These are phyloP conservation scores for Neurospora sp. DNA, from an alignment of 2,329 filamentous ascomycete species.

Conservation along the genomic window DNA sequence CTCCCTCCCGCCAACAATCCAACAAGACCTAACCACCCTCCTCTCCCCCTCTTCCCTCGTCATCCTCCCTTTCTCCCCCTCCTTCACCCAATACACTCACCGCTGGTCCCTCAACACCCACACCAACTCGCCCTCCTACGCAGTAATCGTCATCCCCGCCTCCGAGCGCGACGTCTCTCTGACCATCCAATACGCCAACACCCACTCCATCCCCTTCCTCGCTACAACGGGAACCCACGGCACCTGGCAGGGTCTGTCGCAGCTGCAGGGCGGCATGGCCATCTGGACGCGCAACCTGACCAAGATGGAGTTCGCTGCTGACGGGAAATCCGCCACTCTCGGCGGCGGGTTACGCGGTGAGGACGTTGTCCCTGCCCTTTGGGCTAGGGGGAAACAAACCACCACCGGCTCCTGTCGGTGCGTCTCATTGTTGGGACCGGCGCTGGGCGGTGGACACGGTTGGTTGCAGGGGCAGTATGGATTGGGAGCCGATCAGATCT, in stretches of 20 bases:
- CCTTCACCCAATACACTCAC: background rate
- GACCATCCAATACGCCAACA: constrained; percentile 7
- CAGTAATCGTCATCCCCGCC: constrained; percentile 3
- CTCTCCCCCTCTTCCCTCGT: constrained; percentile 2
- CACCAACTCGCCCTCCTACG: constrained; percentile 1
- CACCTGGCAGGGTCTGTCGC: background rate
- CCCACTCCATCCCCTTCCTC: constrained; percentile 7
- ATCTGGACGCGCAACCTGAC: constrained; percentile 8
- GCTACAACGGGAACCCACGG: constrained; percentile 8
- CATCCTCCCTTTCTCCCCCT: constrained; percentile 1
- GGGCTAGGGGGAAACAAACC: constrained; percentile 3
- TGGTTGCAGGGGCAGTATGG: constrained; percentile 59
- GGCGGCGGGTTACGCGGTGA: background rate
- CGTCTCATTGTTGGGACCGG: background rate
- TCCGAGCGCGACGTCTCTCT: constrained; percentile 6
- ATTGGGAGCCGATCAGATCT: constrained; percentile 53
- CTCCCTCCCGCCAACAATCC: background rate
- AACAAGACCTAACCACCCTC: background rate
- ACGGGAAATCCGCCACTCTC: background rate
- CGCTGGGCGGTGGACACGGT: constrained; percentile 38
- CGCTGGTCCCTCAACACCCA: background rate
- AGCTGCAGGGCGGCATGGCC: constrained; percentile 4
- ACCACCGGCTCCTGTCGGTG: constrained; percentile 4
- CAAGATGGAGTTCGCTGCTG: background rate
- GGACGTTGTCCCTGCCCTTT: background rate